Evolutionary conservation across 192 early-diverging fungal genomes (phyloP).

Genomic region (Piromyces finnis): DNA sequence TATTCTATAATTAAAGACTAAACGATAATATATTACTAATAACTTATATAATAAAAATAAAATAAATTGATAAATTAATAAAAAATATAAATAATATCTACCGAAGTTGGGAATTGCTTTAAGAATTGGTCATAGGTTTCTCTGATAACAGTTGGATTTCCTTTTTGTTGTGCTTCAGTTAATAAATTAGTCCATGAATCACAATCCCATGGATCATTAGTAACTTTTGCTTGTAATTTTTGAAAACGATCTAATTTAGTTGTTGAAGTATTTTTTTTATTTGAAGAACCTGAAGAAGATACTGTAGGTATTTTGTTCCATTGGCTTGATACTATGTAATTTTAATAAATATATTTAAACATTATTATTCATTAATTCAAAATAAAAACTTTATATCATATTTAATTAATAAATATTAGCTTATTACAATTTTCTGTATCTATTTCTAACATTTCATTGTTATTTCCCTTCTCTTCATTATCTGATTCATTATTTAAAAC

Average conservation of each 20-base stretch:
- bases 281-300: not conserved
- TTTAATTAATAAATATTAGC: no score
- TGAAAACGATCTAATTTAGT: not conserved
- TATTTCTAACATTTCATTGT: not conserved
- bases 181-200: constrained; percentile 51
- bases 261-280: not conserved
- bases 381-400: no score
- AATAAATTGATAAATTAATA: not conserved
- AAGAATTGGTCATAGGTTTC: constrained; percentile 51
- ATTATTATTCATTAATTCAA: no score
- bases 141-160: constrained; percentile 31
- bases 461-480: not conserved
- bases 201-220: constrained; percentile 31
- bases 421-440: not conserved
- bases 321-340: not conserved
- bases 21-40: no score
- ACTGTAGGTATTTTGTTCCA: not conserved
- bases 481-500: not conserved
- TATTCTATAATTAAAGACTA: no score
- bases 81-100: constrained; percentile 24
- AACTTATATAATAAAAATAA: not conserved
- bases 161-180: constrained; percentile 30
- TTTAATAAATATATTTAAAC: no score
- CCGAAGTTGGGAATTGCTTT: constrained; percentile 62
- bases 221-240: constrained; percentile 4